Percentiles rank a stretch among this genome's conserved stretches.
These are phyloP conservation scores for Scenedesmus sp. DNA, from an alignment of 163 green algal genomes.

Conservation along the genomic window DNA sequence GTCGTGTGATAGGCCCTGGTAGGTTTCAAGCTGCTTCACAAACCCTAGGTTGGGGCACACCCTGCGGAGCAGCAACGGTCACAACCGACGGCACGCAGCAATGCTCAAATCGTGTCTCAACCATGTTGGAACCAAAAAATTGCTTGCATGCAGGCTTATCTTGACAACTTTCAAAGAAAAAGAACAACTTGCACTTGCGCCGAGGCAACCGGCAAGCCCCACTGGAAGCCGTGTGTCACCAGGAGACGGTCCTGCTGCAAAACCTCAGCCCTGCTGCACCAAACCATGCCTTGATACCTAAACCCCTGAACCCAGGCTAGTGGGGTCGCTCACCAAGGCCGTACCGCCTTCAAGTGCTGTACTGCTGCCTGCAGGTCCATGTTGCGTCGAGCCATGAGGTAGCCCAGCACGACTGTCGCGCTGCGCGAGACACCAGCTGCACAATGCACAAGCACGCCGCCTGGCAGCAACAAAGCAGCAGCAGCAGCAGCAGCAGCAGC, in stretches of 20 bases:
- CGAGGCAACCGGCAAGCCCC: too few relatives aligned
- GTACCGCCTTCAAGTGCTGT: constrained; percentile 15
- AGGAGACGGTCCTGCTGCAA: too few relatives aligned
- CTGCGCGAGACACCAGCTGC: constrained; percentile 77
- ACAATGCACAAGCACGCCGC: constrained; percentile 74
- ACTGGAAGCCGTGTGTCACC: too few relatives aligned
- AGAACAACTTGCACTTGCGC: too few relatives aligned
- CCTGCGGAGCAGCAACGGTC: background rate
- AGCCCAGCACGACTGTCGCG: constrained; percentile 71
- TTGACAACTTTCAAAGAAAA: background rate
- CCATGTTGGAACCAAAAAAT: constrained; percentile 74
- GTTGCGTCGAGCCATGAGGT: constrained; percentile 70
- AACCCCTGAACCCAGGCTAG: background rate
- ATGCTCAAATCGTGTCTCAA: background rate
- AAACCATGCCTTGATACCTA: background rate
- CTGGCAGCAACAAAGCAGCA: constrained; percentile 23
- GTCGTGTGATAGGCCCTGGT: constrained; percentile 13
- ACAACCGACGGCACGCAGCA: too few relatives aligned
- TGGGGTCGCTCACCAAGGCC: constrained; percentile 9
- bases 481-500: background rate
- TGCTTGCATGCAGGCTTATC: too few relatives aligned
- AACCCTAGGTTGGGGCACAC: constrained; percentile 46
- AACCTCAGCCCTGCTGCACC: too few relatives aligned
- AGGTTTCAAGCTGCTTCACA: constrained; percentile 39
- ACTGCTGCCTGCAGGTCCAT: constrained; percentile 23